These are phyloP conservation scores for Pontederia paniculata DNA, from an alignment of 176 grass and related monocot genomes.

Conservation along the genomic window DNA sequence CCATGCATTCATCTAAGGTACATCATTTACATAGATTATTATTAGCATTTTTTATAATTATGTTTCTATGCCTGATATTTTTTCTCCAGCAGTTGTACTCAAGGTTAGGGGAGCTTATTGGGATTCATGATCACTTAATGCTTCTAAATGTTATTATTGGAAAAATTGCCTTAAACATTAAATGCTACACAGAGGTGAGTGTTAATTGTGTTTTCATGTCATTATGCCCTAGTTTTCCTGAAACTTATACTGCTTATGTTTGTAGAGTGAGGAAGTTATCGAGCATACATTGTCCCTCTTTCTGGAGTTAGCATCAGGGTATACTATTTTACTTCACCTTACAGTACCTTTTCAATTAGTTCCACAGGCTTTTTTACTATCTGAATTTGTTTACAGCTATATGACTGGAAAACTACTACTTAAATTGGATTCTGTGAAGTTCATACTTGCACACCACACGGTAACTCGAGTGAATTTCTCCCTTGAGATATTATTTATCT, in stretches of 20 bases:
- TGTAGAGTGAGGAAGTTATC: slow-evolving; percentile 88
- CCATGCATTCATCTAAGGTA: slow-evolving; percentile 92
- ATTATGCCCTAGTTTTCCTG: slow-evolving; percentile 17
- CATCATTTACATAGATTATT: neutral
- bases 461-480: slow-evolving; percentile 30
- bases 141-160: slow-evolving; percentile 95
- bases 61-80: slow-evolving; percentile 24
- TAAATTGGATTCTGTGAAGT: slow-evolving; percentile 90
- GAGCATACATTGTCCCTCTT: slow-evolving; percentile 91
- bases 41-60: neutral
- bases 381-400: slow-evolving; percentile 52
- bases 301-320: slow-evolving; percentile 90
- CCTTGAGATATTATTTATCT: slow-evolving; percentile 13
- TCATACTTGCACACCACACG: slow-evolving; percentile 87
- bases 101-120: slow-evolving; percentile 96
- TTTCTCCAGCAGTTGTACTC: slow-evolving; percentile 89
- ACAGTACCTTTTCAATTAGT: slow-evolving; percentile 2
- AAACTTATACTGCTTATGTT: slow-evolving; percentile 32
- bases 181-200: slow-evolving; percentile 80
- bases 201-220: slow-evolving; percentile 21
- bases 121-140: slow-evolving; percentile 93
- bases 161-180: slow-evolving; percentile 96
- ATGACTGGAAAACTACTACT: slow-evolving; percentile 98
- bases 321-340: slow-evolving; percentile 21
- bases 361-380: slow-evolving; percentile 22